phyloP scores from a whole-genome alignment of 176 grass and related monocot species.

The Zoysia japonica region DNA sequence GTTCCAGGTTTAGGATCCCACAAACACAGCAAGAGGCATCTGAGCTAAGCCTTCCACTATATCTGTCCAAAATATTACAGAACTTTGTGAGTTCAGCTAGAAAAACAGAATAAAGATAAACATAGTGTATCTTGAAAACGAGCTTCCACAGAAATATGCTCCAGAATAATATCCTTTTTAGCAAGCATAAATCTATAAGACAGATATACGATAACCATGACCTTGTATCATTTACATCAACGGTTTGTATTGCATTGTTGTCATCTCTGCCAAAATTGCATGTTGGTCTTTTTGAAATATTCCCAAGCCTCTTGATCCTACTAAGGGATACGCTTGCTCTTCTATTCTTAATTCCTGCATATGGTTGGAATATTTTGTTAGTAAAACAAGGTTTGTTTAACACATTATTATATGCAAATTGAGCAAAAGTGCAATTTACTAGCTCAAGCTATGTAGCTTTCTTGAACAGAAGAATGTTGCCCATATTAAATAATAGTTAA shows the following conservation, averaged over 20 bases:
- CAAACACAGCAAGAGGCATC: slow-evolving; percentile 88
- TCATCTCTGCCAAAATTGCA: slow-evolving; percentile 28
- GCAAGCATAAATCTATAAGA: slow-evolving; percentile 17
- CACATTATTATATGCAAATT: slow-evolving; percentile 13
- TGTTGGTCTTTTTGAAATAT: slow-evolving; percentile 35
- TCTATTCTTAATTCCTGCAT: slow-evolving; percentile 46
- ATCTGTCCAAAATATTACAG: slow-evolving; percentile 44
- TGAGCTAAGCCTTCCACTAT: slow-evolving; percentile 45
- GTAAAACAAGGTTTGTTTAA: slow-evolving; percentile 32
- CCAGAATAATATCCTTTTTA: not conserved
- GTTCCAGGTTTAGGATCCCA: slow-evolving; percentile 67
- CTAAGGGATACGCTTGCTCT: slow-evolving; percentile 31
- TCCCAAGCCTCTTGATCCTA: slow-evolving; percentile 32
- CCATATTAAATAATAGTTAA: not conserved
- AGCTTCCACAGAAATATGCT: not conserved
- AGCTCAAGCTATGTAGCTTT: slow-evolving; percentile 16
- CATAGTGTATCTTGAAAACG: not conserved
- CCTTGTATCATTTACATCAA: slow-evolving; percentile 49
- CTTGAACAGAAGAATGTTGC: not conserved
- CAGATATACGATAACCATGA: slow-evolving; percentile 35
- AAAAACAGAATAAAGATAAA: slow-evolving; percentile 32
- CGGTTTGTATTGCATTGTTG: slow-evolving; percentile 33
- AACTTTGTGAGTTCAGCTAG: slow-evolving; percentile 17
- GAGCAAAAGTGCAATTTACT: slow-evolving; percentile 22
- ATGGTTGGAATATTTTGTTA: slow-evolving; percentile 28